Conservation (phyloP, 129 eudicot genomes). For the Escallonia herrerae region DNA sequence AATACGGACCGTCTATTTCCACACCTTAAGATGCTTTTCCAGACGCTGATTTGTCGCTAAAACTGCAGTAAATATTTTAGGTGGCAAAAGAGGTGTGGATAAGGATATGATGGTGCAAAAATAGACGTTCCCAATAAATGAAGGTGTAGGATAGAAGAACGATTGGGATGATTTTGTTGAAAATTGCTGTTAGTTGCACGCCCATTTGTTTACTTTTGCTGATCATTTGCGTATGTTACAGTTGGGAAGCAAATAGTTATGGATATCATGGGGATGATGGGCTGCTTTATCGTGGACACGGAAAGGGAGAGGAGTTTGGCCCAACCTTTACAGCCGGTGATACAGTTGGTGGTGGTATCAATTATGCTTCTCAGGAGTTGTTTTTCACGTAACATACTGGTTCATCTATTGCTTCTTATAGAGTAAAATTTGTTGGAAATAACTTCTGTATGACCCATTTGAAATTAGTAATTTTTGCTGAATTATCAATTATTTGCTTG, state of each 20-base stretch:
- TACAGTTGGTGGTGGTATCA: constrained; percentile 84
- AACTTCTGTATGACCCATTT: not conserved
- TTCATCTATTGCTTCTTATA: not conserved
- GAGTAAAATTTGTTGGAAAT: not conserved
- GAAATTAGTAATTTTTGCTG: too few species aligned
- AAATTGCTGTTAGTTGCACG: too few species aligned
- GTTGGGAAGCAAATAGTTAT: constrained; percentile 95
- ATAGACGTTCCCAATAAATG: too few species aligned
- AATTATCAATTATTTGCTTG: not conserved
- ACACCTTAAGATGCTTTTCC: too few species aligned
- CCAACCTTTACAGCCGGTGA: constrained; percentile 66
- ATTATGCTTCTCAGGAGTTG: constrained; percentile 56
- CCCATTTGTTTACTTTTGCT: too few species aligned
- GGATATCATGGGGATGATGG: constrained; percentile 99
- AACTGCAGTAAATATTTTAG: too few species aligned
- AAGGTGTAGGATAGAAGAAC: too few species aligned
- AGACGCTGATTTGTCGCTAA: too few species aligned
- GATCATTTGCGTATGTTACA: constrained; percentile 12
- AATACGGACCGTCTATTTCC: too few species aligned
- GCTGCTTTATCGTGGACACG: constrained; percentile 77
- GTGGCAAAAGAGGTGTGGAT: too few species aligned
- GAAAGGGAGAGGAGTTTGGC: constrained; percentile 74
- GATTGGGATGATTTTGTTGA: too few species aligned
- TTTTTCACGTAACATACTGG: constrained; percentile 72
- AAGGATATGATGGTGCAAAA: too few species aligned